A percentile compares a stretch with the other conserved stretches of the same genome.
Conservation (phyloP, 2,329 filamentous ascomycete species). For the Xenoacremonium recifei region DNA sequence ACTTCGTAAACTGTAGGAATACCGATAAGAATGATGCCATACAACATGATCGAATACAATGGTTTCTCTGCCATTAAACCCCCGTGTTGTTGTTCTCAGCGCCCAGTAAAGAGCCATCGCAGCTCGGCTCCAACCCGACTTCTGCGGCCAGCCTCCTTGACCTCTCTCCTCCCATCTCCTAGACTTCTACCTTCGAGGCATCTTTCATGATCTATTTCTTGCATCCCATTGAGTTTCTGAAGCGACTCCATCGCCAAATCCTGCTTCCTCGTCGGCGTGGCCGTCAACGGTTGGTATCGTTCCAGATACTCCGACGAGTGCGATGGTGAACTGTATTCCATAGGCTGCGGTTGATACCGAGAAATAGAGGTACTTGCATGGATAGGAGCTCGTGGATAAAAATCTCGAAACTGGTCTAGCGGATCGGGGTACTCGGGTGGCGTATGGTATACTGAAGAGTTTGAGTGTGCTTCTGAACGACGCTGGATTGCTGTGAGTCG, state of each 20-base stretch:
- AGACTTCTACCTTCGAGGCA: not conserved
- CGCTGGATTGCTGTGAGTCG: conserved; percentile 20
- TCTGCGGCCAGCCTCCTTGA: conserved; percentile 14
- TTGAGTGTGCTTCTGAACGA: conserved; percentile 17
- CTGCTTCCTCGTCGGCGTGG: not conserved
- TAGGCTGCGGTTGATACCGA: conserved; percentile 8
- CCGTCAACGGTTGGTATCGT: conserved; percentile 24
- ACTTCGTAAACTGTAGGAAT: no score
- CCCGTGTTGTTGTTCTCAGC: no score
- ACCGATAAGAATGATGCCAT: no score
- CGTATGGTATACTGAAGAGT: conserved; percentile 29
- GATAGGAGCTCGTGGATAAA: not conserved
- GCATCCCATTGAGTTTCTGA: not conserved
- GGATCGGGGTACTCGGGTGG: conserved; percentile 27
- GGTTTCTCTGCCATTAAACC: no score
- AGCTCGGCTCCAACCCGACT: conserved; percentile 22
- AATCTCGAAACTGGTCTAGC: no score
- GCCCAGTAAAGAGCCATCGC: conserved; percentile 21
- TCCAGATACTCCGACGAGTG: conserved; percentile 36
- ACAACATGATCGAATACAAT: no score
- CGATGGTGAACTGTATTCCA: conserved; percentile 8
- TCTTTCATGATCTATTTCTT: not conserved
- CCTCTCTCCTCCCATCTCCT: not conserved
- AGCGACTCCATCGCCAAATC: not conserved
- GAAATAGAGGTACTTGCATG: conserved; percentile 8